Evolutionary conservation across 768 basidiomycete species (phyloP), one percentile per base, ranked within the genome.

Genomic region (Mycena galericulata): DNA sequence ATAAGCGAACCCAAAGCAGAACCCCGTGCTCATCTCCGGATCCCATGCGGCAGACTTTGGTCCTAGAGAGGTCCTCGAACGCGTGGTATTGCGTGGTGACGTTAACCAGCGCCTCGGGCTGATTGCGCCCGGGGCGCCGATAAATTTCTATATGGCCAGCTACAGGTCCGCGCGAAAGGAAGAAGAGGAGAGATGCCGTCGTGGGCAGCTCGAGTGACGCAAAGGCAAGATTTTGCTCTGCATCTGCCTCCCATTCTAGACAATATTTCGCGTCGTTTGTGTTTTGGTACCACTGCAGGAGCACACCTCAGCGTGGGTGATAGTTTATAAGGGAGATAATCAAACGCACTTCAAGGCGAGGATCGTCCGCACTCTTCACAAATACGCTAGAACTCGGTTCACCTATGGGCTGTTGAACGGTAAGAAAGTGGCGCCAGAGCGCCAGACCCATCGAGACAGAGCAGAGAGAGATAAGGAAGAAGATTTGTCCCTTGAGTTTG

Each of bases 391-490:
- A 47, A 47, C 46, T 29, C 49, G 26, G 24, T 50, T 30, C 49
- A 29, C 26, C 49, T 11, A 50, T 50, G 49, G 49, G 26, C 49
- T 29, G 49, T 50, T 22, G 24, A 27, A 29, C 49, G 49, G 49
- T 50, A 29, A 27, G 49, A 50, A 29, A 29, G 29, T 50, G 49
- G 46, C 46, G 46, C 46, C 46, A 47, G 46, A 47, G 22, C 46
- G 46, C 46, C 46, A 47, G 46, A 47, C 46, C 46, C 26, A 47
- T 47, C 26, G 46, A 47, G 46, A 47, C 22, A 47, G 46, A 47
- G 46, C 46, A 47, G 46, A 47, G 46, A 47, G 46, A 47, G 46
- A 47, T 24, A 47, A 47, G 46, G 46, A 47, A 47, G 46, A 47
- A 47, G 26, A 47, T 47, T 47, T 47, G 46, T 47, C 46, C 46